Conservation (phyloP, 1,284 basidiomycete species). For the Malassezia brasiliensis region DNA sequence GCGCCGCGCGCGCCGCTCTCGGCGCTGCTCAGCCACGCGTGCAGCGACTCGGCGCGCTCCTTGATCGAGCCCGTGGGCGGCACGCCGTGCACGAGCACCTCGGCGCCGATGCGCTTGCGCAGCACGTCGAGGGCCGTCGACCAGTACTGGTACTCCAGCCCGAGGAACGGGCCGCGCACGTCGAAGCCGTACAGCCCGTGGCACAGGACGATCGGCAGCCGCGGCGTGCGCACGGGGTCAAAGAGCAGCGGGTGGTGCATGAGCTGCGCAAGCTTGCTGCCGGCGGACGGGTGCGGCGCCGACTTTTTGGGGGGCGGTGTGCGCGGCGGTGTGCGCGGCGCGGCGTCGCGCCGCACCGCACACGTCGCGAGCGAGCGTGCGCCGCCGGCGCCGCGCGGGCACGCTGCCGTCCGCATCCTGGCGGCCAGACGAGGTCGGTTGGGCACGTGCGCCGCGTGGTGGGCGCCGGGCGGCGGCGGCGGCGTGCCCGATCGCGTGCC, state of each 20-base stretch:
- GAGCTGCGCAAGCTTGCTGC: constrained; percentile 7
- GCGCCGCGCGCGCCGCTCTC: constrained; percentile 55
- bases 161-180: constrained; percentile 65
- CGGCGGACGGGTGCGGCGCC: neutral
- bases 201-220: constrained; percentile 83
- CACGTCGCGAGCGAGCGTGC: no score
- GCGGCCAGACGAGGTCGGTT: no score
- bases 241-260: constrained; percentile 12
- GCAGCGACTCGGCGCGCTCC: constrained; percentile 68
- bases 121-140: constrained; percentile 74
- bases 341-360: no score
- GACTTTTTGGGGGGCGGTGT: neutral
- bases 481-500: neutral
- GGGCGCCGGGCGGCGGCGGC: no score
- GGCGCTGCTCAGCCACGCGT: constrained; percentile 63
- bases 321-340: neutral
- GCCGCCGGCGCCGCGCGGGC: no score
- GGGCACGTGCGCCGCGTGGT: no score
- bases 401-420: no score
- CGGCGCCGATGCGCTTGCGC: constrained; percentile 70
- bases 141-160: constrained; percentile 79
- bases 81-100: constrained; percentile 89
- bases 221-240: constrained; percentile 52
- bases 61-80: constrained; percentile 87
- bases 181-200: constrained; percentile 88